phyloP scores from a whole-genome alignment of 805 yeast species.

The Sugiyamaella boreocaroliniensis region DNA sequence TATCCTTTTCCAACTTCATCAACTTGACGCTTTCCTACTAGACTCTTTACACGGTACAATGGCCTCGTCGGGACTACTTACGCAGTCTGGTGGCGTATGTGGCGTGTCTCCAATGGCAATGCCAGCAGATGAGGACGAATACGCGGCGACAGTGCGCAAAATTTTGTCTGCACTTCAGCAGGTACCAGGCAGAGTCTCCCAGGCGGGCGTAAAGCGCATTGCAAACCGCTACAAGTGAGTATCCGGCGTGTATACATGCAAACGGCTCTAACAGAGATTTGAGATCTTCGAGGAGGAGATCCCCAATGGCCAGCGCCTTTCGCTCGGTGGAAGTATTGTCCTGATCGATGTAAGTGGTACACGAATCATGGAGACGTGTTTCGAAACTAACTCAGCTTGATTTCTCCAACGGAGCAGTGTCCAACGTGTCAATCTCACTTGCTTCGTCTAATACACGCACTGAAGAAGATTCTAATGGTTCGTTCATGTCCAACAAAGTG shows the following conservation, averaged over 20 bases:
- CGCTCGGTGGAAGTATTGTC: constrained; percentile 34
- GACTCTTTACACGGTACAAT: not conserved
- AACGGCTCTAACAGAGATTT: constrained; percentile 17
- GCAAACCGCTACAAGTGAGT: constrained; percentile 26
- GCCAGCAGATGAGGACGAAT: constrained; percentile 6
- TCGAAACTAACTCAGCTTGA: constrained; percentile 19
- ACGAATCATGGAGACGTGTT: not conserved
- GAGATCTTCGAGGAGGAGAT: constrained; percentile 34
- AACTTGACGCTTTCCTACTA: too few relatives aligned
- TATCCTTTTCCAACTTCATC: too few relatives aligned
- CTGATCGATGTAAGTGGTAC: constrained; percentile 28
- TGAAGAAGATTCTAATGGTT: constrained; percentile 7
- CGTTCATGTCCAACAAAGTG: constrained; percentile 24
- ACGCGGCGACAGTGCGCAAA: not conserved
- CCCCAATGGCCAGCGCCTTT: constrained; percentile 29
- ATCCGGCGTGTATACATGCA: not conserved
- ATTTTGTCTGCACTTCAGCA: constrained; percentile 16
- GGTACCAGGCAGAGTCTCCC: constrained; percentile 32
- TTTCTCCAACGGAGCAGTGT: constrained; percentile 18
- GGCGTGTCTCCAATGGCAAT: not conserved
- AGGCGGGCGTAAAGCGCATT: constrained; percentile 29
- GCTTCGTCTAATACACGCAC: constrained; percentile 21
- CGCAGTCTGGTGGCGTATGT: not conserved
- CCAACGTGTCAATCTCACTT: constrained; percentile 24
- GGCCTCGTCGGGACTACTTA: not conserved